Conservation (phyloP, 2,329 filamentous ascomycete genomes). For the Stylonectria norvegica region DNA sequence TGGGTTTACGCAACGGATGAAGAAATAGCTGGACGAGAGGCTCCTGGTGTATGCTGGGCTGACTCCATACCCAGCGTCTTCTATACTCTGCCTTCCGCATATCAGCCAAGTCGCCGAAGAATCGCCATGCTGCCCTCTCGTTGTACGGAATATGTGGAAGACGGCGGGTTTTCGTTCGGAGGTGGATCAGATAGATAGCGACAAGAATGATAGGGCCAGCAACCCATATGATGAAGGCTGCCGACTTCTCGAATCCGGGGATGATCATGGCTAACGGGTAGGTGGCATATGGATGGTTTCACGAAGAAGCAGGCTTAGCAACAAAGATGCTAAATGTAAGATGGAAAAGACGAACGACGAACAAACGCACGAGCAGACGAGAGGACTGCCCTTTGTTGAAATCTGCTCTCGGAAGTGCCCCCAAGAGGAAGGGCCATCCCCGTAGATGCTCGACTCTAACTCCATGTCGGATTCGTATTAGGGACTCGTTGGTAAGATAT, state of each 20-base stretch:
- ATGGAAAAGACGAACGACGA: too few relatives aligned
- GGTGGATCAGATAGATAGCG: neutral
- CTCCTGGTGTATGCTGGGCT: constrained; percentile 23
- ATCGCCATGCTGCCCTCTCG: constrained; percentile 9
- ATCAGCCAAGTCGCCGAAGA: constrained; percentile 24
- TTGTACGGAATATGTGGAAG: constrained; percentile 29
- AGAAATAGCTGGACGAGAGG: constrained; percentile 35
- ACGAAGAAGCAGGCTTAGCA: too few relatives aligned
- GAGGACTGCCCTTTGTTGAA: too few relatives aligned
- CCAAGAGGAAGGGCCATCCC: too few relatives aligned
- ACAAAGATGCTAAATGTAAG: too few relatives aligned
- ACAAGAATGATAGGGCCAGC: constrained; percentile 1
- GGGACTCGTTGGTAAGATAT: too few relatives aligned
- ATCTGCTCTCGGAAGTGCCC: too few relatives aligned
- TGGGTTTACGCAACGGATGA: constrained; percentile 29
- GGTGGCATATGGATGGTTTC: too few relatives aligned
- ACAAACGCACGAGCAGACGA: too few relatives aligned
- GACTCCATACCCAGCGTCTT: constrained; percentile 26
- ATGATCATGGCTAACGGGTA: too few relatives aligned
- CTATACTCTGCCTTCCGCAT: constrained; percentile 17
- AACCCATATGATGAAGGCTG: constrained; percentile 3
- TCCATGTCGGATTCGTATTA: too few relatives aligned
- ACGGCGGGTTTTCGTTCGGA: constrained; percentile 15
- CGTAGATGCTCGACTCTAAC: too few relatives aligned
- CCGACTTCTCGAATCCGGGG: neutral